Evolutionary conservation across 2,329 filamentous ascomycete genomes (phyloP).

Genomic region (Fusarium sublunatum): DNA sequence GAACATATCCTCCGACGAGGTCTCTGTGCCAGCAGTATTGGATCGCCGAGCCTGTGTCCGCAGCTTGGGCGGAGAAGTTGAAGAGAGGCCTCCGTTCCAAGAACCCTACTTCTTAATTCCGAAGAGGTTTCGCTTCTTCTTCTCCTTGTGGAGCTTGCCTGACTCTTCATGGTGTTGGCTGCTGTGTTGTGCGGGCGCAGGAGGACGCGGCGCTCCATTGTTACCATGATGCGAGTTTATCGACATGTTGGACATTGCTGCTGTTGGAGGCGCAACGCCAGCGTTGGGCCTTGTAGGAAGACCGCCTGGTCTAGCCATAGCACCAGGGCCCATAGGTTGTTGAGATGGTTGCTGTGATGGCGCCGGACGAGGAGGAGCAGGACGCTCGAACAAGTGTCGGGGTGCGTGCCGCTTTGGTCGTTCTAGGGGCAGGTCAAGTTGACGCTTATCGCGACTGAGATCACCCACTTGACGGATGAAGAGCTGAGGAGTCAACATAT

Average conservation of each 20-base stretch:
- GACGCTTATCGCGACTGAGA: constrained; percentile 77
- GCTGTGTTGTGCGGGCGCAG: constrained; percentile 28
- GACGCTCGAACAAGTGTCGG: constrained; percentile 84
- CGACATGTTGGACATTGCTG: constrained; percentile 67
- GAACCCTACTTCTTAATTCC: constrained; percentile 67
- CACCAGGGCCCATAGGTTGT: constrained; percentile 24
- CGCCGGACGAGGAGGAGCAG: constrained; percentile 62
- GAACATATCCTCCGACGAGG: constrained; percentile 20
- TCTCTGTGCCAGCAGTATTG: constrained; percentile 26
- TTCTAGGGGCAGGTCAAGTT: constrained; percentile 84
- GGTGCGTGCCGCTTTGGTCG: constrained; percentile 84
- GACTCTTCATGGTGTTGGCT: constrained; percentile 44
- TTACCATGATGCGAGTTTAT: constrained; percentile 50
- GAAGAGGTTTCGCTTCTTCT: constrained; percentile 70
- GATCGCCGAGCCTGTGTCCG: constrained; percentile 22
- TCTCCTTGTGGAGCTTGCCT: constrained; percentile 65
- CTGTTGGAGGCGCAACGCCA: constrained; percentile 57
- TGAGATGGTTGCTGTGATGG: constrained; percentile 42
- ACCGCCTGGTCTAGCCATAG: constrained; percentile 42
- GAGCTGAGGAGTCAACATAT: constrained; percentile 88
- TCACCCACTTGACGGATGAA: constrained; percentile 87
- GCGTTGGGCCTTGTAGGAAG: constrained; percentile 43
- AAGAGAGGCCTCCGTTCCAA: constrained; percentile 39
- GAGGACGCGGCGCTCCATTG: constrained; percentile 35
- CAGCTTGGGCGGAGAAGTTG: constrained; percentile 9